Evolutionary conservation across 768 basidiomycete species (phyloP).

Genomic region (Leucocoprinus leucothites): DNA sequence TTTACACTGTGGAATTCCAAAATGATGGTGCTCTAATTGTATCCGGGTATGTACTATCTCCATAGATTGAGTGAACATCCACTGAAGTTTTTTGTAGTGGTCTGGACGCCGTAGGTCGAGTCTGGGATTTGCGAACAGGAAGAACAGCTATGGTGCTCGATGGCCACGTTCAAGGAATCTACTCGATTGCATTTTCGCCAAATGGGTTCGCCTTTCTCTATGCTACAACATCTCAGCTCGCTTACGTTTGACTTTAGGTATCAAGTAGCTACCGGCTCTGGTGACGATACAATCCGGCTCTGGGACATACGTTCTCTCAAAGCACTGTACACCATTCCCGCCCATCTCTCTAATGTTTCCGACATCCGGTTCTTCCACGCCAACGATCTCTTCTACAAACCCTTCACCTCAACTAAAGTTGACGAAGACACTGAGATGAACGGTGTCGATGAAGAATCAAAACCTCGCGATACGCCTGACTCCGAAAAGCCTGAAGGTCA

Average conservation of each 20-base stretch:
- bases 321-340: conserved; percentile 94
- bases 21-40: conserved; percentile 90
- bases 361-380: conserved; percentile 93
- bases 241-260: conserved; percentile 50
- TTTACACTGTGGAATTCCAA: conserved; percentile 95
- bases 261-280: conserved; percentile 95
- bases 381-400: conserved; percentile 49
- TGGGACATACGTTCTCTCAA: conserved; percentile 97
- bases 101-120: conserved; percentile 92
- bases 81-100: conserved; percentile 50
- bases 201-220: conserved; percentile 70
- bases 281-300: conserved; percentile 96
- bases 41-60: conserved; percentile 66
- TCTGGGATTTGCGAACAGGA: conserved; percentile 96
- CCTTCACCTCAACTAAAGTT: conserved; percentile 22
- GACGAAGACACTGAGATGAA: conserved; percentile 47
- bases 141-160: conserved; percentile 97
- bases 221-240: conserved; percentile 10
- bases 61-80: not conserved
- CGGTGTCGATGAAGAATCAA: conserved; percentile 33
- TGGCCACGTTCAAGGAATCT: conserved; percentile 92
- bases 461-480: conserved; percentile 31
- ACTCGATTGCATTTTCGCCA: conserved; percentile 89
- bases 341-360: conserved; percentile 91
- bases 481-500: conserved; percentile 21